Evolutionary conservation across 139 green algal species (phyloP).

Genomic region (Chlorella sp.): DNA sequence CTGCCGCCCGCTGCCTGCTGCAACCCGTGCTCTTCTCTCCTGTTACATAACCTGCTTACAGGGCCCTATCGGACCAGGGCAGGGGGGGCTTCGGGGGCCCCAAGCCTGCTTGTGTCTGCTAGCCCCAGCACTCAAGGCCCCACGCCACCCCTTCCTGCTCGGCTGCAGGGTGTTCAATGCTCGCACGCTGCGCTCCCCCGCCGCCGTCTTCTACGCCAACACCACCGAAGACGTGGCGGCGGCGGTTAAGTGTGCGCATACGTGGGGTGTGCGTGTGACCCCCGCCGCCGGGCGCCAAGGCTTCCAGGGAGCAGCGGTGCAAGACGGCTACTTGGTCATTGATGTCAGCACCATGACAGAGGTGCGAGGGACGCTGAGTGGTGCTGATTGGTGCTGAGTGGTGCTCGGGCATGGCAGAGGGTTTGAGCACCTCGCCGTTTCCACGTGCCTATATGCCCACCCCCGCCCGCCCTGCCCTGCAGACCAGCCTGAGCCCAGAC

Average conservation of each 20-base stretch:
- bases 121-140: too few relatives aligned
- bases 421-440: too few relatives aligned
- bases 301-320: not conserved
- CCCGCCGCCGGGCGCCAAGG: constrained; percentile 1
- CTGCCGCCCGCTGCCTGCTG: not conserved
- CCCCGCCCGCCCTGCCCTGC: too few relatives aligned
- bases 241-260: not conserved
- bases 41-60: too few relatives aligned
- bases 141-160: not conserved
- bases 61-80: too few relatives aligned
- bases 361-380: not conserved
- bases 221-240: not conserved
- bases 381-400: not conserved
- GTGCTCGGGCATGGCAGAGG: too few relatives aligned
- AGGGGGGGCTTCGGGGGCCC: too few relatives aligned
- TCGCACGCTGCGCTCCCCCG: not conserved
- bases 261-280: not conserved
- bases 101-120: too few relatives aligned
- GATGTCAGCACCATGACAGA: not conserved
- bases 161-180: not conserved
- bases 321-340: not conserved
- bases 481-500: not conserved
- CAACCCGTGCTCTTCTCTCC: not conserved
- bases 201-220: constrained; percentile 1
- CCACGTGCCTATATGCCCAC: too few relatives aligned